Percentiles rank a stretch among this genome's conserved stretches.
Evolutionary conservation across 2,329 filamentous ascomycete genomes (phyloP).

Genomic region (Xylaria digitata): DNA sequence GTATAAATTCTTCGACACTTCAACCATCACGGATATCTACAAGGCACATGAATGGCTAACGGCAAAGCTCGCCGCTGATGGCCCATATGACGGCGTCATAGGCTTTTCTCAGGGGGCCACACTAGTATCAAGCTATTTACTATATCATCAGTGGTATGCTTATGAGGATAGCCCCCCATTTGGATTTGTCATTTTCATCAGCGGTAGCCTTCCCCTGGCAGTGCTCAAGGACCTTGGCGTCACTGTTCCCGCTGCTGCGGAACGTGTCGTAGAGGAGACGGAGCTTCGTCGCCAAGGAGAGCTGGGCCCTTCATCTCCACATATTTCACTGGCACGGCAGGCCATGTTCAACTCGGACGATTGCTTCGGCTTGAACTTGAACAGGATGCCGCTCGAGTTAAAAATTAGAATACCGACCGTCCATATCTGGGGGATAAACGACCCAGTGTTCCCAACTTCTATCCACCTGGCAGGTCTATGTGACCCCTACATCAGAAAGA

Average conservation of each 20-base stretch:
- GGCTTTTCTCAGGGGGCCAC: slow-evolving; percentile 51
- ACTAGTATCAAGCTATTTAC: slow-evolving; percentile 54
- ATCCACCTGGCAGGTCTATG: slow-evolving; percentile 48
- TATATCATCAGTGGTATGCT: slow-evolving; percentile 53
- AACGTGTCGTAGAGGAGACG: slow-evolving; percentile 44
- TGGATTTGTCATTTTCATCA: slow-evolving; percentile 55
- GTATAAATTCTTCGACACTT: slow-evolving; percentile 40
- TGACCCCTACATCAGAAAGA: slow-evolving; percentile 48
- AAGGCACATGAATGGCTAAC: slow-evolving; percentile 53
- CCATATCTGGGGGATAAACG: slow-evolving; percentile 46
- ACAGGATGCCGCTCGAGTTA: slow-evolving; percentile 45
- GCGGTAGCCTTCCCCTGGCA: slow-evolving; percentile 51
- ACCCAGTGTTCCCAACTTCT: slow-evolving; percentile 44
- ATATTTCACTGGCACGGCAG: slow-evolving; percentile 38
- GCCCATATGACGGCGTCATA: slow-evolving; percentile 48
- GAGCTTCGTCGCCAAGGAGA: slow-evolving; percentile 33
- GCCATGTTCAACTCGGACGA: slow-evolving; percentile 49
- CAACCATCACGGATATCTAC: slow-evolving; percentile 47
- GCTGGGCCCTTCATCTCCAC: slow-evolving; percentile 36
- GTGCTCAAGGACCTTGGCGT: slow-evolving; percentile 51
- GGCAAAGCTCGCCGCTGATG: slow-evolving; percentile 46
- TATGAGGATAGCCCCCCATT: slow-evolving; percentile 49
- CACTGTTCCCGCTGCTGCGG: slow-evolving; percentile 48
- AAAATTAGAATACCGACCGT: slow-evolving; percentile 50
- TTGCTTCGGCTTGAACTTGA: slow-evolving; percentile 50